Evolutionary conservation across 2,329 filamentous ascomycete genomes (phyloP).

Genomic region (Hypoxylon sp.): DNA sequence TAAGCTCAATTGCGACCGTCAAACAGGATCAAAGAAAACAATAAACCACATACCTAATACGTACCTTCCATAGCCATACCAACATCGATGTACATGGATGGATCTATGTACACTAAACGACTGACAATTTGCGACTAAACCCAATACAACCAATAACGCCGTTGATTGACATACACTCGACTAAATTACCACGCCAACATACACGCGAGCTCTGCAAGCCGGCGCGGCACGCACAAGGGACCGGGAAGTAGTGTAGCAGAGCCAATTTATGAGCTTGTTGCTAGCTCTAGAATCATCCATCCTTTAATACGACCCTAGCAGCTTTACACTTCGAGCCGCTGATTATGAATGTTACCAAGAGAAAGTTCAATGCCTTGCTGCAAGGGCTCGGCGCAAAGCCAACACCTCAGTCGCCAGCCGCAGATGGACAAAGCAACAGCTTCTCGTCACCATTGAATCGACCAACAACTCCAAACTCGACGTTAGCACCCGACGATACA

Average conservation of each 20-base stretch:
- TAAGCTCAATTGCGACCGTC: conserved; percentile 16
- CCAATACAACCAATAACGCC: conserved; percentile 15
- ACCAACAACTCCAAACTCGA: conserved; percentile 55
- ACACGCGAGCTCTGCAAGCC: conserved; percentile 4
- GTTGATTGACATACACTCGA: conserved; percentile 9
- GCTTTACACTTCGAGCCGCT: conserved; percentile 18
- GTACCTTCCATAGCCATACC: conserved; percentile 16
- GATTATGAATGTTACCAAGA: conserved; percentile 82
- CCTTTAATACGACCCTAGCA: conserved; percentile 25
- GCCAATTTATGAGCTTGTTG: conserved; percentile 21
- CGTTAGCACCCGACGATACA: conserved; percentile 31
- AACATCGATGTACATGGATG: background rate
- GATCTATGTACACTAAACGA: no score
- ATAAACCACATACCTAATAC: conserved; percentile 18
- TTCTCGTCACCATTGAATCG: conserved; percentile 38
- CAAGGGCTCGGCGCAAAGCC: conserved; percentile 72
- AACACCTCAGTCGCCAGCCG: conserved; percentile 58
- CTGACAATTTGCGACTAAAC: conserved; percentile 6
- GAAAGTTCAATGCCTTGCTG: conserved; percentile 84
- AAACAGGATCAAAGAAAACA: conserved; percentile 41
- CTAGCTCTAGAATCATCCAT: conserved; percentile 23
- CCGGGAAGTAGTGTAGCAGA: conserved; percentile 10
- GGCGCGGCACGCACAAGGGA: conserved; percentile 3
- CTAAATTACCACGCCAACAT: conserved; percentile 17
- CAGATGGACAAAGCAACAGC: conserved; percentile 54